These are phyloP conservation scores for Cadophora luteo-olivacea DNA, from an alignment of 2,329 filamentous ascomycete genomes.

Conservation along the genomic window DNA sequence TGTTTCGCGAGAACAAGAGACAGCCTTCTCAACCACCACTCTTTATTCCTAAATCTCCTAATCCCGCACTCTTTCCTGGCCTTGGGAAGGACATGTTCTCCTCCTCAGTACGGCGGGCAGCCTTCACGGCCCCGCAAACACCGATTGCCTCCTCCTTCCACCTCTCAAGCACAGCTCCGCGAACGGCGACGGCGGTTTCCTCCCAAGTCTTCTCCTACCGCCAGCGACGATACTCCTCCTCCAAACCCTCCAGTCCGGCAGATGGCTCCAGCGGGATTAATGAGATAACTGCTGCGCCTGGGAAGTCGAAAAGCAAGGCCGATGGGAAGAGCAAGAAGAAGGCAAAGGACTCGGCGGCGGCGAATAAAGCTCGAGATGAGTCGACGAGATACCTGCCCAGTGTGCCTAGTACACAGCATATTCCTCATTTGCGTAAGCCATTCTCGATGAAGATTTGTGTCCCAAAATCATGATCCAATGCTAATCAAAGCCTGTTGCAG, in stretches of 20 bases:
- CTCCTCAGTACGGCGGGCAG: slow-evolving; percentile 44
- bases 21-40: slow-evolving; percentile 18
- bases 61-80: slow-evolving; percentile 21
- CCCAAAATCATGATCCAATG: neutral
- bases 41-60: slow-evolving; percentile 10
- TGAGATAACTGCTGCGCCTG: slow-evolving; percentile 34
- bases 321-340: slow-evolving; percentile 58
- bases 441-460: neutral
- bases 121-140: slow-evolving; percentile 37
- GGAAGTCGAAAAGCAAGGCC: slow-evolving; percentile 50
- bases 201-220: slow-evolving; percentile 41
- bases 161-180: slow-evolving; percentile 34
- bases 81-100: slow-evolving; percentile 44
- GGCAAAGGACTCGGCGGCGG: slow-evolving; percentile 55
- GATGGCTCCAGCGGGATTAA: slow-evolving; percentile 44
- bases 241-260: slow-evolving; percentile 47
- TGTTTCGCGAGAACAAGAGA: slow-evolving; percentile 14
- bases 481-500: slow-evolving; percentile 54
- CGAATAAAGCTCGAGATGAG: slow-evolving; percentile 49
- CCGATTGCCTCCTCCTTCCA: slow-evolving; percentile 38
- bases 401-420: slow-evolving; percentile 77
- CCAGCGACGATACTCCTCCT: slow-evolving; percentile 46
- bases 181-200: slow-evolving; percentile 33
- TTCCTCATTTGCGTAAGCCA: slow-evolving; percentile 67
- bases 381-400: slow-evolving; percentile 67